These are phyloP conservation scores for Polyporus tsugae DNA, from an alignment of 1,284 basidiomycete species.

Conservation along the genomic window DNA sequence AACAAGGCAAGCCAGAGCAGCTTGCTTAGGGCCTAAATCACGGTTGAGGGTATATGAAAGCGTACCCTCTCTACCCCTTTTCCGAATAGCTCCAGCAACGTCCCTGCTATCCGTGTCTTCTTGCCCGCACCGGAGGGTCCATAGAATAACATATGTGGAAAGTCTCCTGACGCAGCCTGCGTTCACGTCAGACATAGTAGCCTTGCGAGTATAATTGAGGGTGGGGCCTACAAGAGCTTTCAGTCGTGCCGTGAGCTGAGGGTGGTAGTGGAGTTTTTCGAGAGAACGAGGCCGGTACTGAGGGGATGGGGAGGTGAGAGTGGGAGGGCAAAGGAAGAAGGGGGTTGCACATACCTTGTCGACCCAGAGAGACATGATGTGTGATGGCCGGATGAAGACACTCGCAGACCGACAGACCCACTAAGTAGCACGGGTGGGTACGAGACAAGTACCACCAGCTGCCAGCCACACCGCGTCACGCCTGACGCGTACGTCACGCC, in stretches of 20 bases:
- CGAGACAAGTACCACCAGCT: too few species aligned
- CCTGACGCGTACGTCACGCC: constrained; percentile 24
- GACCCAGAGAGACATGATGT: constrained; percentile 92
- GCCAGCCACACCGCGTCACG: too few species aligned
- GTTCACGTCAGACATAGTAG: not conserved
- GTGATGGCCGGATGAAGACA: too few species aligned
- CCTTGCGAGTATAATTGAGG: not conserved
- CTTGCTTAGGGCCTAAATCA: not conserved
- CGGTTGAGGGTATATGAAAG: not conserved
- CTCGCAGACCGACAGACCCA: too few species aligned
- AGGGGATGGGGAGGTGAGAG: constrained; percentile 15
- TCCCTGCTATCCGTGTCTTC: constrained; percentile 95
- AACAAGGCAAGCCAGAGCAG: not conserved
- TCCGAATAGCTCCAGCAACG: constrained; percentile 91
- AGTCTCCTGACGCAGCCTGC: constrained; percentile 89
- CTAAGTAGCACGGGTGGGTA: too few species aligned
- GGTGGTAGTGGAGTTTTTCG: constrained; percentile 91
- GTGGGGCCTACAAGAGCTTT: constrained; percentile 75
- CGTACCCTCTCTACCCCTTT: constrained; percentile 90
- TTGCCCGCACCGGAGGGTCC: constrained; percentile 98
- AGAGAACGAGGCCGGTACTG: constrained; percentile 91
- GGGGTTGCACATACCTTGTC: constrained; percentile 66
- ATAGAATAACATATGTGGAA: constrained; percentile 98
- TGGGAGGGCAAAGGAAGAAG: not conserved
- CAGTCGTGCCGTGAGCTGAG: constrained; percentile 81